Conservation (phyloP, 1,284 basidiomycete genomes). For the Sutorius eximius region DNA sequence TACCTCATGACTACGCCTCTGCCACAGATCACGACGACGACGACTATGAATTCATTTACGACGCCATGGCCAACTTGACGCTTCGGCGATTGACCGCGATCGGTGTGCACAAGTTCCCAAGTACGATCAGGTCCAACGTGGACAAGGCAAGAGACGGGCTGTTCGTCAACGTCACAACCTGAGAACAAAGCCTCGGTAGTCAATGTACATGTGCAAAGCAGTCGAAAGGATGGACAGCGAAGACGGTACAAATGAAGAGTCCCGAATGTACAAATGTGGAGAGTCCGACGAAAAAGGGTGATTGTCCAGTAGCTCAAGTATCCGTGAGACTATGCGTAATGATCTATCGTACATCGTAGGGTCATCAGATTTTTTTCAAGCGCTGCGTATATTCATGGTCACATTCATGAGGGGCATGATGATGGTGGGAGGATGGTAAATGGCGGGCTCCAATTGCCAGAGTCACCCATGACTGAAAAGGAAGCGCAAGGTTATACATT, state of each 20-base stretch:
- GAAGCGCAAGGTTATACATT: not conserved
- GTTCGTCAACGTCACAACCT: not conserved
- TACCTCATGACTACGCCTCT: slow-evolving; percentile 17
- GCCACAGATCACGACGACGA: too few species aligned
- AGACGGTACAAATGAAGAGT: slow-evolving; percentile 11
- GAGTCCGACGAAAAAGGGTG: slow-evolving; percentile 1
- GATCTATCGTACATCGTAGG: slow-evolving; percentile 10
- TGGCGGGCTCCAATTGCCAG: slow-evolving; percentile 44
- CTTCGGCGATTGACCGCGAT: slow-evolving; percentile 2
- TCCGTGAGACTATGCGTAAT: slow-evolving; percentile 10
- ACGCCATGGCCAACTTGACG: slow-evolving; percentile 62
- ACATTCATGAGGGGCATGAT: slow-evolving; percentile 18
- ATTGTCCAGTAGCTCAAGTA: slow-evolving; percentile 9
- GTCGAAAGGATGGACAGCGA: slow-evolving; percentile 3
- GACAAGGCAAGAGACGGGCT: not conserved
- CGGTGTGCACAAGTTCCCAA: slow-evolving; percentile 1
- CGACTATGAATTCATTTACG: slow-evolving; percentile 51
- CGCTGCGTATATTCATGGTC: slow-evolving; percentile 5
- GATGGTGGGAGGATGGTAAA: slow-evolving; percentile 38
- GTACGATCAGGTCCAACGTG: slow-evolving; percentile 15
- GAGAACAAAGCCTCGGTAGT: not conserved
- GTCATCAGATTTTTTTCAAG: slow-evolving; percentile 16
- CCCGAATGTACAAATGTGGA: not conserved
- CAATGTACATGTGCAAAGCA: slow-evolving; percentile 11
- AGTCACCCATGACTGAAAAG: slow-evolving; percentile 49